Conservation (phyloP, 2,329 filamentous ascomycete genomes). For the Amesomyces nigricolor region DNA sequence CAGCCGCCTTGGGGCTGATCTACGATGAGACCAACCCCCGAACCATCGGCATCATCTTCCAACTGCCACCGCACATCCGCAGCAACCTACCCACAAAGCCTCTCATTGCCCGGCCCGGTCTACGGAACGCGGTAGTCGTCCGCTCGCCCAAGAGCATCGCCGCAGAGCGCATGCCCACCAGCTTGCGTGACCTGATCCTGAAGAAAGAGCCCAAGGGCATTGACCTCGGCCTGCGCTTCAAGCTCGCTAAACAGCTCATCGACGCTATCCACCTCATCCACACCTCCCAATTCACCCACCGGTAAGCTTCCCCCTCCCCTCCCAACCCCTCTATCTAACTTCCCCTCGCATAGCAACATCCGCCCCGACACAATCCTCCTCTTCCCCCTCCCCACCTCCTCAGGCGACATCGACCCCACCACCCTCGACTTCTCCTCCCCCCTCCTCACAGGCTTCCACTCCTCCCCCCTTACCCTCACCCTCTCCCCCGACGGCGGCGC, state of each 20-base stretch:
- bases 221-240: conserved; percentile 11
- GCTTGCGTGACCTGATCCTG: conserved; percentile 7
- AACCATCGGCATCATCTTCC: conserved; percentile 12
- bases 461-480: background rate
- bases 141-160: conserved; percentile 14
- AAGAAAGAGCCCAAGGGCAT: background rate
- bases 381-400: conserved; percentile 6
- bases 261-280: conserved; percentile 13
- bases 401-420: conserved; percentile 8
- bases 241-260: conserved; percentile 6
- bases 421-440: conserved; percentile 7
- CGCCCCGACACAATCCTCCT: conserved; percentile 15
- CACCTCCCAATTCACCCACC: conserved; percentile 5
- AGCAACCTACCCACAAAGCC: conserved; percentile 8
- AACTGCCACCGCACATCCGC: conserved; percentile 13
- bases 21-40: conserved; percentile 9
- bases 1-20: conserved; percentile 8
- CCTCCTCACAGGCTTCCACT: conserved; percentile 13
- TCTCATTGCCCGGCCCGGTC: background rate
- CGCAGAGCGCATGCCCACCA: conserved; percentile 11
- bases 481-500: background rate
- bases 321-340: background rate
- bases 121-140: background rate
- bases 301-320: background rate
- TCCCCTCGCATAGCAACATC: conserved; percentile 3